These are phyloP conservation scores for Vanilla planifolia DNA, from an alignment of 106 monocot species.

Conservation along the genomic window DNA sequence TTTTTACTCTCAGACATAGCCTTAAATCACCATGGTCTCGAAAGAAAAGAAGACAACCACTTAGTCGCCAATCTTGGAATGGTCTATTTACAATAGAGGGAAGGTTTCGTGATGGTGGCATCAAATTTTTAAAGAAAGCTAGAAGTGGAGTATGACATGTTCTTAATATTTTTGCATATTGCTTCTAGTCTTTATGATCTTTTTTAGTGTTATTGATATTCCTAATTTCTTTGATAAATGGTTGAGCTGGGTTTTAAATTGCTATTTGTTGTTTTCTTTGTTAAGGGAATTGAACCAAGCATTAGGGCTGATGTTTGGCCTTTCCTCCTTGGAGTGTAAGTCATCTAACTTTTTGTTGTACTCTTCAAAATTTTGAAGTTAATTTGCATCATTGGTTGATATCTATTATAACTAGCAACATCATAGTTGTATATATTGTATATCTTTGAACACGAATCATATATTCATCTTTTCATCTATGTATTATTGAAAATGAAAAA, in stretches of 20 bases:
- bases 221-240: conserved; percentile 3
- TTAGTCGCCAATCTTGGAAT: conserved; percentile 47
- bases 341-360: too few species aligned
- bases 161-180: background rate
- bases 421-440: too few species aligned
- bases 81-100: conserved; percentile 53
- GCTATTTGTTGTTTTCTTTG: background rate
- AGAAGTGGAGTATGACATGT: conserved; percentile 51
- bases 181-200: background rate
- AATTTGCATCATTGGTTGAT: too few species aligned
- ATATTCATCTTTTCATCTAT: too few species aligned
- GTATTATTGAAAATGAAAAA: too few species aligned
- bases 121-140: conserved; percentile 71
- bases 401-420: too few species aligned
- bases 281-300: conserved; percentile 83
- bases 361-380: too few species aligned
- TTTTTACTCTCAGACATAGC: conserved; percentile 32
- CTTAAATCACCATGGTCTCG: conserved; percentile 80
- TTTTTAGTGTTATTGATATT: background rate
- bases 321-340: conserved; percentile 96
- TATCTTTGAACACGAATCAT: too few species aligned
- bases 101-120: conserved; percentile 63
- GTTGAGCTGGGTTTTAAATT: background rate
- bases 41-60: conserved; percentile 56
- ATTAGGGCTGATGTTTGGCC: conserved; percentile 92